Base-by-base conservation (phyloP, 1,284 basidiomycete species). In the Lignosus rhinocerotis region DNA sequence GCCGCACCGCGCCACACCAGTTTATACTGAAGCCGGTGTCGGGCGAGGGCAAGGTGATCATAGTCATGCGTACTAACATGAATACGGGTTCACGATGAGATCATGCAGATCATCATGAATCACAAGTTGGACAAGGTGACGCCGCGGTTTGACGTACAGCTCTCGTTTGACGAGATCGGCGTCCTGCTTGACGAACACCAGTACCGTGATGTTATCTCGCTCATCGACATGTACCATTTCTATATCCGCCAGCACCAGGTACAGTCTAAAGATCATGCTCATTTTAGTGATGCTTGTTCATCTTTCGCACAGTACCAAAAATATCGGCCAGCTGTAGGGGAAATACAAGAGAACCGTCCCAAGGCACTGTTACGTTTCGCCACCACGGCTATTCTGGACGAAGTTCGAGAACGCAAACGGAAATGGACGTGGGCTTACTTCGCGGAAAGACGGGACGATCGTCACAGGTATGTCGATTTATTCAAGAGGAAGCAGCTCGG, bases 221-320 rank as follows among this genome's bases (percentile, higher is more conserved):
- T 99, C 53, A 80, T 96, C 60, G 96, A 99, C 72, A 94, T 98
- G 81, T 98, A 98, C 76, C 96, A 99, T 72, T 92, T 99, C 64
- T 98, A 96, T 75, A 84, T 89, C 48, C 87, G 97, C 54, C 93
- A 93, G 65, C 90, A 92, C 61, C 92, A 94, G 80, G 90, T 92
- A 71, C 66, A 76, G 12, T 57, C 34, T 45, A 12, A 38, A 30
- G 14, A n/a, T 44, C 10, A 17, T 49, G 11, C 8, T 51, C 44
- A 3, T 48, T 36, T 42, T 21, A 56, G 5, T 44, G 4, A 17
- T 34, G 50, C n/a, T 11, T 43, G 51, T 49, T 59, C 41, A 51
- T n/a, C 30, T 36, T 56, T 55, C 49, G 25, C 57, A 43, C 63
- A 98, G 86, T 97, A 97, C 75, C 88, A 85, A 63, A 88, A 86